Evolutionary conservation across 2,329 filamentous ascomycete species (phyloP), one percentile per base, ranked within the genome.

Genomic region (Diplodia intermedia): DNA sequence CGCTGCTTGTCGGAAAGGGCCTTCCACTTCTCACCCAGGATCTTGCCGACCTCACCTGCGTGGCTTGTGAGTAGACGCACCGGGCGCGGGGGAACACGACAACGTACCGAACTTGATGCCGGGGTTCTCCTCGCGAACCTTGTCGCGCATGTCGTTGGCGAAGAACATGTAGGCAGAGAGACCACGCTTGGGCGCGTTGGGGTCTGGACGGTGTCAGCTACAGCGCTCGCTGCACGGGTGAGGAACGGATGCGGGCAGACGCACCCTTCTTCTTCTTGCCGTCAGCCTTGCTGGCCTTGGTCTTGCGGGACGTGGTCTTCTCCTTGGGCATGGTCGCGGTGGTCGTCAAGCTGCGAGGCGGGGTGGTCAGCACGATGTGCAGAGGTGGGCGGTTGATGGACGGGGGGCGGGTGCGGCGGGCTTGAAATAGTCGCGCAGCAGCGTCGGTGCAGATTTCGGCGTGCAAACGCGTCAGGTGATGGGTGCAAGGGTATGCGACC

Each of bases 101-200:
- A 68, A 79, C 87, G 74, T 87, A 90, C 93, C 95, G 83, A 99
- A 99, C 75, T 91, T 91, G 84, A 98, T 97, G 76, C 94, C 94
- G 49, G 94, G 94, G 88, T 98, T 98, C 83, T 98, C 94, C 81
- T 97, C 93, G 76, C 95, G 93, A 75, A 99, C 95, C 82, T 95
- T 97, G 80, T 98, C 94, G 76, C 95, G 94, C 85, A 97, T 93
- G 84, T 98, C 95, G 79, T 98, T 98, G 89, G 95, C 95, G 82
- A 98, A 99, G 91, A 98, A 98, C 95, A 99, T 99, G 89, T 99
- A 99, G 72, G 95, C 95, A 66, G 95, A 98, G 62, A 99, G 92
- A 86, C 94, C 95, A 83, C 95, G 93, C 93, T 98, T 99, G 81
- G 95, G 95, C 70, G 94, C 94, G 84, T 97, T 97, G 83, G 93